Evolutionary conservation across 257 asterid genomes (phyloP), one percentile per base, ranked within the genome.

Genomic region (Capsicum pubescens): DNA sequence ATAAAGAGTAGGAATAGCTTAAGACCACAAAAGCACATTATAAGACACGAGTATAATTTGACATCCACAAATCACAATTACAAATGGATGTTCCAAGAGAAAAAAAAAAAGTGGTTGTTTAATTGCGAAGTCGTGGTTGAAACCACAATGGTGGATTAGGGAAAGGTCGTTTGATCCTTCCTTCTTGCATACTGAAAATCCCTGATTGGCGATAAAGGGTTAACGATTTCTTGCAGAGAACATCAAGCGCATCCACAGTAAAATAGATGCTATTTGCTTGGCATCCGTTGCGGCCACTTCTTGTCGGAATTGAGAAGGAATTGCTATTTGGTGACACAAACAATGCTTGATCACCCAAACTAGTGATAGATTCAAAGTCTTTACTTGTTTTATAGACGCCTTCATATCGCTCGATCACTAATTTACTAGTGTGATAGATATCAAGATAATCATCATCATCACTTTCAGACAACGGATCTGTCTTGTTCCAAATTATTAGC

Each of bases 311-410:
- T 42, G 78, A 69, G 4, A 69, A 69, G 55, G 35, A 16, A 42
- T 36, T 68, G 46, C 78, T 39, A 70, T 42, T 70, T 70, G 78
- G 55, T 16, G 78, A 69, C 78, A 69, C 32, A 69, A 69, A 69
- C 16, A 69, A 12, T 69, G 78, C 13, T 69, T 84, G 78, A 83
- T 84, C 80, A 77, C 50, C 84, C 84, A 69, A 69, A 16, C 26
- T 68, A 39, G 54, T 8, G 8, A 69, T 39, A 17, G 11, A 3
- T 69, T 69, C 50, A 8, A 69, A 69, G 8, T 69, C 26, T 69
- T 69, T 16, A 39, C 15, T 3, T 69, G 21, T 69, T 42, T 16
- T 69, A 11, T 16, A 8, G 2, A 42, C 15, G 8, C 32, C 55
- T 39, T 69, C 32, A 17, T 69, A 69, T 42, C 32, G 21, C 15